Evolutionary conservation across 345 rosid species (phyloP).

Genomic region (Populus deltoides): DNA sequence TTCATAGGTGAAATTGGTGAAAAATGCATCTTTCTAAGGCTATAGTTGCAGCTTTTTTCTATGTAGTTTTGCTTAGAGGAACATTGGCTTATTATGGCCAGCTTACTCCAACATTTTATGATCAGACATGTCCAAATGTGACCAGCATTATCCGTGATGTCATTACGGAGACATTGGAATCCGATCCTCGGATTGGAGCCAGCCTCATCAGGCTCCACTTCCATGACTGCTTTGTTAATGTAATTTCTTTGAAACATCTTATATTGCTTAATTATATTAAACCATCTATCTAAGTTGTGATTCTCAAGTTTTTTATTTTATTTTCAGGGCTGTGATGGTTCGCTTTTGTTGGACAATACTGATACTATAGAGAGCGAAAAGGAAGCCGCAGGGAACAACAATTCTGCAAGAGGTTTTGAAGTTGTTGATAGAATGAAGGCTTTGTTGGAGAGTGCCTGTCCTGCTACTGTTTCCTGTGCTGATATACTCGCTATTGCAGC

Average conservation of each 20-base stretch:
- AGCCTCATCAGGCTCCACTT: constrained; percentile 50
- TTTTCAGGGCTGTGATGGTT: constrained; percentile 38
- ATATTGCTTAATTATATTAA: no score
- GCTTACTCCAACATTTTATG: constrained; percentile 32
- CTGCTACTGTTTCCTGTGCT: constrained; percentile 20
- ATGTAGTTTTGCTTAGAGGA: constrained; percentile 14
- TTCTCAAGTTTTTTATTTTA: not conserved
- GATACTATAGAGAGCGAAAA: constrained; percentile 15
- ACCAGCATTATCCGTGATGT: constrained; percentile 16
- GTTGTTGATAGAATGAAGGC: constrained; percentile 55
- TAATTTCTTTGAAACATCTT: not conserved
- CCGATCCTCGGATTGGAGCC: constrained; percentile 38
- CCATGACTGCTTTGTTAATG: constrained; percentile 50
- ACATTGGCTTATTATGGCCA: constrained; percentile 14
- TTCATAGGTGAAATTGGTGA: not conserved
- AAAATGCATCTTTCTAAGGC: not conserved
- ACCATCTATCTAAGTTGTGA: no score
- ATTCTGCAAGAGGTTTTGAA: constrained; percentile 51
- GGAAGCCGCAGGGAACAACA: constrained; percentile 32
- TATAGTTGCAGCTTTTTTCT: not conserved
- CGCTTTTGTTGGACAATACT: constrained; percentile 5
- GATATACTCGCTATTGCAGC: constrained; percentile 29
- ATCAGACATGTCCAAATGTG: constrained; percentile 31
- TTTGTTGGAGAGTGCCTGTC: constrained; percentile 25
- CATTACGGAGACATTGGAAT: constrained; percentile 6